Base-by-base conservation (phyloP, 2,329 filamentous ascomycete genomes). In the Beauveria asiatica region DNA sequence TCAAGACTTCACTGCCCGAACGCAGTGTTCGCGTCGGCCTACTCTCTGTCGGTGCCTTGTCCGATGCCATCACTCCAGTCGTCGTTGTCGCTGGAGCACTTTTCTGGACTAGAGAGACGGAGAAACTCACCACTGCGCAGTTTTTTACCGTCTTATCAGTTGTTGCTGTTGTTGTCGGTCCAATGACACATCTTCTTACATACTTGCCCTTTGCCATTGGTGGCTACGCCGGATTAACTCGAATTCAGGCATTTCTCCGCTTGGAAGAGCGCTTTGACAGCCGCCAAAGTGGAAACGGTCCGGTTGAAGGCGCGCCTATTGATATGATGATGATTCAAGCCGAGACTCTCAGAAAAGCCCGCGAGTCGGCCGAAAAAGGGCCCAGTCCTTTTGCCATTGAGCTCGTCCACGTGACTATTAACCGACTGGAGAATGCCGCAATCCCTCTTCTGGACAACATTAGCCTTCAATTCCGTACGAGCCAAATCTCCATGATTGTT, bases 401-500 rank as follows among this genome's bases (percentile, higher is more conserved):
- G 39, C 39, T 61, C 27, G 59, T 61, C 6, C 45, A 57, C 6
- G 59, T 27, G 16, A 58, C 60, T 3, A 37, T 61, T 9, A 57
- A 50, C 48, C 41, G 50, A 33, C 48, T 59, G 17, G 44, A 57
- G n/a, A 49, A 61, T n/a, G 27, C 39, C 5, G 27, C 30, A 10
- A 19, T 42, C 5, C 46, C 45, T 17, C 37, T 61, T 2, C 10
- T 61, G 3, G 55, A 61, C 33, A 44, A 58, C 16, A 48, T 58
- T 17, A 61, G n/a, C 10, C n/a, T 61, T 17, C 48, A 61, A 30
- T 56, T 61, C 21, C 59, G 52, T 9, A 63, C 63, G 9, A 68
- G 69, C 17, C 68, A 69, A 0, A 63, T 72, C 4, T 67, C 68
- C 27, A 69, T 72, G 61, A 45, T 73, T 6, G 58, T 62, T 10